Base-by-base conservation (phyloP, 768 basidiomycete species). In the Thelephora aurantiotincta region DNA sequence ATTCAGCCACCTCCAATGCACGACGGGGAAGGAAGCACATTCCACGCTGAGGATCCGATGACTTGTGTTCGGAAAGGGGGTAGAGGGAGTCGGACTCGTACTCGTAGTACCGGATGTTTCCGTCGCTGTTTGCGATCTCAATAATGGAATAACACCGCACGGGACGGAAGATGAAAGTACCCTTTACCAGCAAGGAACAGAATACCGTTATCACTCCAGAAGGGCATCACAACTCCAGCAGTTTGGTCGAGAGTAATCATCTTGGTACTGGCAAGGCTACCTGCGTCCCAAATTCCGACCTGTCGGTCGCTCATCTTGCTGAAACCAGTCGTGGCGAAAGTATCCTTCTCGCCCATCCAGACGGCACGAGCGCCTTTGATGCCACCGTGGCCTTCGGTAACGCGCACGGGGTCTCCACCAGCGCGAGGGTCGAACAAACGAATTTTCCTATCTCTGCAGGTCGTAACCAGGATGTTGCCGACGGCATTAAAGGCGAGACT, bases 61-160 rank as follows among this genome's bases (percentile, higher is more conserved):
- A 86, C 62, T 92, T 86, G 72, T 93, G 77, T 60, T 97, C 96
- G 16, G 80, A 69, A 4, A 91, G 71, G 14, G 76, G 63, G 65
- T 78, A 72, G 16, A 98, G 71, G 43, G 78, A 71, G 65, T 97
- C 93, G 30, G 74, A 76, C 57, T 96, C 93, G 64, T 83, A 92
- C 62, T 99, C 96, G 63, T 82, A 98, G 73, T 89, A 94, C n/a
- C 94, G 82, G 52, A 98, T 82, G 61, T 99, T 99, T 23, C 94
- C 94, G 58, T 99, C 94, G 35, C 90, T 88, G 58, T 33, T 38
- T n/a, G 47, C 44, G 18, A 9, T 30, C 26, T 30, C 26, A 30
- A 49, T 18, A 12, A 44, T 41, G 18, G 22, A 14, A 30, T 12
- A 13, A 13, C 13, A 35, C 11, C 50, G 13, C 26, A 50, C 49